Evolutionary conservation across 306 rosid species (phyloP).

Genomic region (Prosopis cineraria): DNA sequence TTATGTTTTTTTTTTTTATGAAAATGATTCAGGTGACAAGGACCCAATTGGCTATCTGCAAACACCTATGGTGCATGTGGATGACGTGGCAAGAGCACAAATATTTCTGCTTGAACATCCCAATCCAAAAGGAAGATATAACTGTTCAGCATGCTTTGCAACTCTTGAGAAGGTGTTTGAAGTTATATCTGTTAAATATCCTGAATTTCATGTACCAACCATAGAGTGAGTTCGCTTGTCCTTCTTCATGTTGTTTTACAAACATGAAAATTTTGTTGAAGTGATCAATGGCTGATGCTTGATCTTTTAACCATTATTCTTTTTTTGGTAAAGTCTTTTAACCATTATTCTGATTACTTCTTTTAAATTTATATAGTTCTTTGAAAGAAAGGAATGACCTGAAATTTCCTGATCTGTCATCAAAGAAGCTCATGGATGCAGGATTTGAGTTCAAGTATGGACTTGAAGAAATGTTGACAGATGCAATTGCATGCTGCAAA

Average conservation of each 20-base stretch:
- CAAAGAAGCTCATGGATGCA: not conserved
- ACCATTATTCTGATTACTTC: not conserved
- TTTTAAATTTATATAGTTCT: not conserved
- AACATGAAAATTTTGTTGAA: not conserved
- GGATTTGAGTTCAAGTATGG: conserved; percentile 48
- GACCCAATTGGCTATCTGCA: not conserved
- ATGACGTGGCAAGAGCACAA: not conserved
- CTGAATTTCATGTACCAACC: not conserved
- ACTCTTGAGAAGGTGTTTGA: not conserved
- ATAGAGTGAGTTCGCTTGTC: not conserved
- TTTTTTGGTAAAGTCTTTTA: too few species aligned
- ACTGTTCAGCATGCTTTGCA: not conserved
- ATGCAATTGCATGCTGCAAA: conserved; percentile 34
- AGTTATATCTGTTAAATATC: not conserved
- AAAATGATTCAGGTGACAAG: not conserved
- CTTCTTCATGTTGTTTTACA: not conserved
- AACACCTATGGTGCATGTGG: conserved; percentile 2
- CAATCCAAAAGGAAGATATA: not conserved
- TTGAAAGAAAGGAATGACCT: not conserved
- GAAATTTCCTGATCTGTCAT: not conserved
- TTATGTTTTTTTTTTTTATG: not conserved
- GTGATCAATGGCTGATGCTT: not conserved
- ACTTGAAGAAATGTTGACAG: conserved; percentile 42
- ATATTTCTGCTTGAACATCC: not conserved
- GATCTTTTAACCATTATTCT: not conserved